Evolutionary conservation across 2,329 filamentous ascomycete species (phyloP).

Genomic region (Rhinocladiella mackenziei): DNA sequence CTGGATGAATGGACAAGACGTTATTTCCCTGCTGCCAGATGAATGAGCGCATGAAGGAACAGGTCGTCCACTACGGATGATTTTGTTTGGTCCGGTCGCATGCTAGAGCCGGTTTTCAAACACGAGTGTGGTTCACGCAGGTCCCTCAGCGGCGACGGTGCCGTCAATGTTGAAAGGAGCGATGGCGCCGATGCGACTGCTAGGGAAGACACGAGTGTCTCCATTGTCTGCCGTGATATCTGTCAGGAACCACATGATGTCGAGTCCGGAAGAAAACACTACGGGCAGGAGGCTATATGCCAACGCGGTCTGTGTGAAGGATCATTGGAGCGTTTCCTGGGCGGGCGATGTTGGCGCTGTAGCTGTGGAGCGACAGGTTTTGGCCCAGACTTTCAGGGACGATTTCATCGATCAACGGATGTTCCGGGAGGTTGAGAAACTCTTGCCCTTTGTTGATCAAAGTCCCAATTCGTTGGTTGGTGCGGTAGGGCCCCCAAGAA

Average conservation of each 20-base stretch:
- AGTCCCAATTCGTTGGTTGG: conserved; percentile 18
- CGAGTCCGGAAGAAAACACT: conserved; percentile 11
- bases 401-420: conserved; percentile 15
- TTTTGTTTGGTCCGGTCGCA: conserved; percentile 20
- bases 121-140: conserved; percentile 16
- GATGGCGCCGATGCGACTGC: conserved; percentile 13
- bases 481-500: conserved; percentile 10
- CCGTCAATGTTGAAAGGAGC: conserved; percentile 18
- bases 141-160: conserved; percentile 13
- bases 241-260: conserved; percentile 19
- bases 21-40: conserved; percentile 35
- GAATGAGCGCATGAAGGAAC: conserved; percentile 35
- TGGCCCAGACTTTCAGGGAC: conserved; percentile 16
- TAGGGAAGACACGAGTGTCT: conserved; percentile 13
- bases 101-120: conserved; percentile 21
- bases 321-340: conserved; percentile 18
- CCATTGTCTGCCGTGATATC: conserved; percentile 17
- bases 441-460: conserved; percentile 18
- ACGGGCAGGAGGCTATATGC: conserved; percentile 13
- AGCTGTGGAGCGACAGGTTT: conserved; percentile 10
- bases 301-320: conserved; percentile 17
- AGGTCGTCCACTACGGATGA: conserved; percentile 26
- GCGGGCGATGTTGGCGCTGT: conserved; percentile 17
- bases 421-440: conserved; percentile 18
- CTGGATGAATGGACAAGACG: conserved; percentile 31